Percentiles rank a stretch among this genome's conserved stretches.
Conservation (phyloP, 2,329 filamentous ascomycete species). For the Microthyrium microscopicum region DNA sequence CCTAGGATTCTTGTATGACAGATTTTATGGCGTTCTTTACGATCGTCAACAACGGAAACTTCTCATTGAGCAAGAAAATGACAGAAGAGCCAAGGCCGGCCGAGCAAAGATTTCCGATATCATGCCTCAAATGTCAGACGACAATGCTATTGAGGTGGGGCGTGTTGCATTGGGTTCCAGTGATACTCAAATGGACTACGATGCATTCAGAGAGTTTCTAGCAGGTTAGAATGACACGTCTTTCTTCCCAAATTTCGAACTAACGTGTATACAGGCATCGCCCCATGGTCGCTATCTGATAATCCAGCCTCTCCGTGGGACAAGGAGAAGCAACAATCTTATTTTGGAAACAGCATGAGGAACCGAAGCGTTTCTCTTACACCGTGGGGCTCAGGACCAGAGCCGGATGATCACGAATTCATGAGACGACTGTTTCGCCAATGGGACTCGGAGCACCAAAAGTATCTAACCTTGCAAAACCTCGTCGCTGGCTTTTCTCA, state of each 20-base stretch:
- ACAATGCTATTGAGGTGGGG: conserved; percentile 53
- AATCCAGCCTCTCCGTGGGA: conserved; percentile 44
- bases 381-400: conserved; percentile 43
- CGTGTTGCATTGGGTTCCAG: conserved; percentile 78
- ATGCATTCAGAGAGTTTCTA: conserved; percentile 86
- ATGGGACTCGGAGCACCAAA: conserved; percentile 68
- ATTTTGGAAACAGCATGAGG: conserved; percentile 34
- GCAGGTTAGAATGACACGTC: conserved; percentile 31
- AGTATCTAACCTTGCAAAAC: conserved; percentile 73
- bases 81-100: conserved; percentile 52
- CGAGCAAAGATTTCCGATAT: conserved; percentile 38
- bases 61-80: conserved; percentile 46
- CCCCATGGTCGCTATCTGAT: conserved; percentile 87
- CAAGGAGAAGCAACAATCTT: conserved; percentile 35
- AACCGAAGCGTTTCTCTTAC: conserved; percentile 26
- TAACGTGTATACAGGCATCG: conserved; percentile 36
- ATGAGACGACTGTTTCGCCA: conserved; percentile 71
- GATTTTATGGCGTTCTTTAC: conserved; percentile 83
- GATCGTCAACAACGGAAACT: conserved; percentile 73
- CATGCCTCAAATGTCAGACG: conserved; percentile 29
- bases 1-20: conserved; percentile 78
- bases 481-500: conserved; percentile 80
- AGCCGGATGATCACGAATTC: conserved; percentile 88
- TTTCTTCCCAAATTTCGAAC: background rate
- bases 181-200: conserved; percentile 90